These are phyloP conservation scores for Hypoxylon sp. DNA, from an alignment of 2,329 filamentous ascomycete genomes.

Conservation along the genomic window DNA sequence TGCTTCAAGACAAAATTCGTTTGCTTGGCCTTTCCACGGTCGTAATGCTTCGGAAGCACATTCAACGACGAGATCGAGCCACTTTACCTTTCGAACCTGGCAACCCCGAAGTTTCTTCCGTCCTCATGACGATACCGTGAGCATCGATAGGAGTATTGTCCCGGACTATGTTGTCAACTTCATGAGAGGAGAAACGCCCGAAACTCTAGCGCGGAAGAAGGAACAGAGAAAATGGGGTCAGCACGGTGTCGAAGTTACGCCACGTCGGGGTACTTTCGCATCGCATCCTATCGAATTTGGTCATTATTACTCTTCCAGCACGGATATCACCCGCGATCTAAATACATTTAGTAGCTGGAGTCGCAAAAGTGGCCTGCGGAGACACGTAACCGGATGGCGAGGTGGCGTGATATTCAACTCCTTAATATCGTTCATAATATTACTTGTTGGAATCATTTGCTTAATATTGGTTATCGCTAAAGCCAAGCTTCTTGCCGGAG, in stretches of 20 bases:
- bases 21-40: constrained; percentile 54
- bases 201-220: constrained; percentile 64
- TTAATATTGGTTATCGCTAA: constrained; percentile 58
- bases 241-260: constrained; percentile 54
- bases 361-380: constrained; percentile 51
- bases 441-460: constrained; percentile 58
- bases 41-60: constrained; percentile 49
- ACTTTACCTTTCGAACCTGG: constrained; percentile 50
- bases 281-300: constrained; percentile 58
- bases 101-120: constrained; percentile 52
- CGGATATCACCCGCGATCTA: constrained; percentile 42
- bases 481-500: constrained; percentile 55
- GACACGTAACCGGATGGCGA: constrained; percentile 63
- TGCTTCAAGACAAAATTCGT: constrained; percentile 47
- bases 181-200: constrained; percentile 69
- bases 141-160: constrained; percentile 63
- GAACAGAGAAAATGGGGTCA: constrained; percentile 56
- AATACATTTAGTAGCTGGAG: constrained; percentile 49
- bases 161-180: constrained; percentile 71
- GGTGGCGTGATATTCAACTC: constrained; percentile 63
- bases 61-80: constrained; percentile 51
- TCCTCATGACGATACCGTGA: constrained; percentile 51
- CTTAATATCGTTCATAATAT: constrained; percentile 58
- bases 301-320: constrained; percentile 52
- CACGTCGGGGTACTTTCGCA: constrained; percentile 51